Percentiles rank a stretch among this genome's conserved stretches.
phyloP scores from a whole-genome alignment of 1,284 basidiomycete genomes.

The Phylloporus gajari region DNA sequence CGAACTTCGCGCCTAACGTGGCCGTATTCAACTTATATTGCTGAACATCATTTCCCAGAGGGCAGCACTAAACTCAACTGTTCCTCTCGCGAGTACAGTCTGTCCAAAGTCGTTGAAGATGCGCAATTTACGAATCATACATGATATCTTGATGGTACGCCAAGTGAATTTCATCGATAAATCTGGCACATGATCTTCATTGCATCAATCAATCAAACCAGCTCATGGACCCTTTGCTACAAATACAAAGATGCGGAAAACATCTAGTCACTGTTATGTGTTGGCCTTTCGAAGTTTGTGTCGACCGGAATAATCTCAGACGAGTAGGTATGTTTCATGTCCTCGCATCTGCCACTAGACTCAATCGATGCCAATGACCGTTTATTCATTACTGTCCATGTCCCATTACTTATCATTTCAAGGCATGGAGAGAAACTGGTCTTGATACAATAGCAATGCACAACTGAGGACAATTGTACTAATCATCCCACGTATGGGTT shows the following conservation, averaged over 20 bases:
- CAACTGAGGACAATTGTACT: no score
- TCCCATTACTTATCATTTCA: no score
- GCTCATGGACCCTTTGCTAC: conserved; percentile 69
- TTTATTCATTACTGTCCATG: no score
- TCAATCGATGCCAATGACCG: no score
- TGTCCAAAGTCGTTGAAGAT: conserved; percentile 81
- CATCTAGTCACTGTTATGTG: conserved; percentile 82
- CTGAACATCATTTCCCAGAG: conserved; percentile 56
- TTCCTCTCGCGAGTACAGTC: conserved; percentile 88
- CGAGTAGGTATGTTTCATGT: conserved; percentile 61
- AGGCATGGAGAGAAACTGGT: no score
- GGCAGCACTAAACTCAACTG: conserved; percentile 90
- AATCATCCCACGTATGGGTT: no score
- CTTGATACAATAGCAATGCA: no score
- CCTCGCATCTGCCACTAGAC: conserved; percentile 3
- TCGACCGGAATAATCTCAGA: conserved; percentile 86
- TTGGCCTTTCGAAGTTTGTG: conserved; percentile 92
- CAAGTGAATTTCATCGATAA: conserved; percentile 84
- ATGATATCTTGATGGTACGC: conserved; percentile 91
- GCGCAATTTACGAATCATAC: conserved; percentile 84
- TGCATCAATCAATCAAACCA: not conserved
- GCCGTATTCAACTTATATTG: not conserved
- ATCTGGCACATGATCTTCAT: no score
- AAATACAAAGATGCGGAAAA: conserved; percentile 78
- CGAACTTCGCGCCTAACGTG: no score